Evolutionary conservation across 352 stramenopile genomes (phyloP), one percentile per base, ranked within the genome.

Genomic region (Globisporangium radiosum): DNA sequence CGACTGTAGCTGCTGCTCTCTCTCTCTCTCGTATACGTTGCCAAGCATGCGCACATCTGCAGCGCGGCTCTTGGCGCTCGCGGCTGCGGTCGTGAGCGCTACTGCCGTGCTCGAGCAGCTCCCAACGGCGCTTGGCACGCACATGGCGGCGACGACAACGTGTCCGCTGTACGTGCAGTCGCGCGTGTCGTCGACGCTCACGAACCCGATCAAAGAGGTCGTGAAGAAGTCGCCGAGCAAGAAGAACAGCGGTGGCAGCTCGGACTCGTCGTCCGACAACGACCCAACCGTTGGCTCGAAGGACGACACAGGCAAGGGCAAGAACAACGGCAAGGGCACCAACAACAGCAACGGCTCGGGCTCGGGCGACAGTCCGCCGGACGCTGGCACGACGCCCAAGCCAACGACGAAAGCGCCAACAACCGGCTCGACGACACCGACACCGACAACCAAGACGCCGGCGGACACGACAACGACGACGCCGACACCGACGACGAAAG

Each of bases 161-260:
- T 91, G 81, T 57, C 74, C 75, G 51, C 76, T 91, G 50, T 77
- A 75, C 48, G 52, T 89, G 39, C 81, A 91, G 60, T 77, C 75
- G 33, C 38, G 62, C 40, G 72, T 83, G 14, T 66, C 70, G 51
- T 91, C 81, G 33, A 89, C 81, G 56, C 76, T 91, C 19, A 66
- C 65, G 38, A 68, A 80, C 54, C 81, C 78, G 57, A 81, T 84
- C 45, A 81, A 69, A 9, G 72, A 79, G 51, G 47, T 80, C 19
- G 65, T 79, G 14, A 67, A 60, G 38, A 55, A 43, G 51, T 70
- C 66, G 9, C 60, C 62, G 19, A 69, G 56, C 43, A 62, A 53
- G 42, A 50, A 50, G 14, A 33, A 33, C 25, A 64, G 52, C 7
- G 65, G 52, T 59, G 53, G 36, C 45, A 78, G 70, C 37, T 72